Percentiles rank a stretch among this genome's conserved stretches.
phyloP scores from a whole-genome alignment of 2,329 filamentous ascomycete genomes.

The Nemania sp. region DNA sequence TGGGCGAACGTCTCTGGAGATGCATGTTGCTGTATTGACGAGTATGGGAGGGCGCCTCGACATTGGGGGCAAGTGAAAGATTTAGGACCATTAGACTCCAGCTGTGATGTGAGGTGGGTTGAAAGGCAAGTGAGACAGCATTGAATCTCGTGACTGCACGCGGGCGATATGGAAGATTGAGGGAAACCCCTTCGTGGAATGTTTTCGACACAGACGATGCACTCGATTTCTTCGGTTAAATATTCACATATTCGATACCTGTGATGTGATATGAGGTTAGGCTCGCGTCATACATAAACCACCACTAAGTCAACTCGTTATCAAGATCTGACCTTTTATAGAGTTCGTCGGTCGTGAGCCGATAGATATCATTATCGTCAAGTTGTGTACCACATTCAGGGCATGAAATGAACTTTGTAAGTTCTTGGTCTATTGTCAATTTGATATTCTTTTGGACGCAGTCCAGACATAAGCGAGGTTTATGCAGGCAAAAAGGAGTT shows the following conservation, averaged over 20 bases:
- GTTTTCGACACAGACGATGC: slow-evolving; percentile 12
- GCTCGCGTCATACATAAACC: neutral
- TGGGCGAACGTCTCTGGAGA: slow-evolving; percentile 4
- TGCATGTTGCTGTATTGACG: slow-evolving; percentile 12
- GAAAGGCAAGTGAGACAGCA: slow-evolving; percentile 11
- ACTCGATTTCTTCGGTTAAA: slow-evolving; percentile 14
- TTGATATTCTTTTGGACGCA: slow-evolving; percentile 5
- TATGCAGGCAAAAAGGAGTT: slow-evolving; percentile 15
- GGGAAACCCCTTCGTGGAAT: slow-evolving; percentile 14
- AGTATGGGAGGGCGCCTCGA: slow-evolving; percentile 7
- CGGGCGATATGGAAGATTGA: slow-evolving; percentile 6
- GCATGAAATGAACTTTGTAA: slow-evolving; percentile 8
- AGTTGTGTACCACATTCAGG: slow-evolving; percentile 9
- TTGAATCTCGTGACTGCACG: slow-evolving; percentile 10
- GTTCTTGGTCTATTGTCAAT: slow-evolving; percentile 2
- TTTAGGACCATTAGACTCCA: slow-evolving; percentile 8
- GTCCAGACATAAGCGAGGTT: slow-evolving; percentile 12
- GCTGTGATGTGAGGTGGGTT: slow-evolving; percentile 10
- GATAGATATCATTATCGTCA: slow-evolving; percentile 7
- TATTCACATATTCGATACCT: slow-evolving; percentile 6
- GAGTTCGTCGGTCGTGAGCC: slow-evolving; percentile 2
- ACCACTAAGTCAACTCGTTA: neutral
- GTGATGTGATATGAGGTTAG: neutral
- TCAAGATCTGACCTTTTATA: slow-evolving; percentile 8
- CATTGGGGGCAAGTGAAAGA: slow-evolving; percentile 17